Percentiles rank a stretch among this genome's conserved stretches.
Evolutionary conservation across 78 protist species (phyloP).

Genomic region (Speleostelium caveatum): DNA sequence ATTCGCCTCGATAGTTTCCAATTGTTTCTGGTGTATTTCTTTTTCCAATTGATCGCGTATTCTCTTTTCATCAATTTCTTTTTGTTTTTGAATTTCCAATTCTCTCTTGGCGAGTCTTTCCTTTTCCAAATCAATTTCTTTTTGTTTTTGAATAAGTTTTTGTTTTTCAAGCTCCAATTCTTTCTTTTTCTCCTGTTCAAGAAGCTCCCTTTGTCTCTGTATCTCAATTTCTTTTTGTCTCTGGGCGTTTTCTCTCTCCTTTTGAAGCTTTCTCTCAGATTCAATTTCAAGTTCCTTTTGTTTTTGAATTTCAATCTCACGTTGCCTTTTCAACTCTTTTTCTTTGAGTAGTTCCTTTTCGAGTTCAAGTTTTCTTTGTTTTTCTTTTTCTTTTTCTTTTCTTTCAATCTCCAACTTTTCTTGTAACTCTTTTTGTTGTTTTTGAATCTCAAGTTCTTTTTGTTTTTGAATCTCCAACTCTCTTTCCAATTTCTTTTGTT

Average conservation of each 20-base stretch:
- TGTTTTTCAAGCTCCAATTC: conserved; percentile 2
- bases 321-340: not conserved
- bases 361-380: not conserved
- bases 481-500: not conserved
- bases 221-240: not conserved
- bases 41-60: no score
- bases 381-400: not conserved
- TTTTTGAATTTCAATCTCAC: not conserved
- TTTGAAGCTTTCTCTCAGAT: not conserved
- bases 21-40: not conserved
- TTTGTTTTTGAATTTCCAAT: no score
- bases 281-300: not conserved
- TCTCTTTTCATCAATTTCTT: no score
- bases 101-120: not conserved
- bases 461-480: conserved; percentile 10
- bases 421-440: not conserved
- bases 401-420: not conserved
- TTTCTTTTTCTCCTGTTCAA: not conserved
- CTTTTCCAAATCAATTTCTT: not conserved
- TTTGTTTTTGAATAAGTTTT: conserved; percentile 1
- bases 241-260: conserved; percentile 4
- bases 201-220: not conserved
- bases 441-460: not conserved
- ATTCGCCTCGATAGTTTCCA: not conserved
- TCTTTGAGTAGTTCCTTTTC: not conserved